Evolutionary conservation across 2,329 filamentous ascomycete genomes (phyloP).

Genomic region (Xylaria sp.): DNA sequence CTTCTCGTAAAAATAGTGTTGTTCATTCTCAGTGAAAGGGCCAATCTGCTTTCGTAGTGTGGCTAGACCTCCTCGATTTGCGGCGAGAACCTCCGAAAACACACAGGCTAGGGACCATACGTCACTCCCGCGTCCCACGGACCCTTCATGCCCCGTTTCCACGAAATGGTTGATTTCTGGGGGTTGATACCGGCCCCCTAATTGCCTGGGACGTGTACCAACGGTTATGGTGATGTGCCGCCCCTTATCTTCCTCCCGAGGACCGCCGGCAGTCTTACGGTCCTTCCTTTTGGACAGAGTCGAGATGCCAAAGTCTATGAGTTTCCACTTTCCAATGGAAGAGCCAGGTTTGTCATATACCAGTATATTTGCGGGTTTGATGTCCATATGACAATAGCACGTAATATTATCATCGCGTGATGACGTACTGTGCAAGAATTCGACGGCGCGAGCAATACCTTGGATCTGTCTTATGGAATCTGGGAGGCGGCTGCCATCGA

Average conservation of each 20-base stretch:
- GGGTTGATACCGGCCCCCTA: not conserved
- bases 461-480: not conserved
- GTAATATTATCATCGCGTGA: not conserved
- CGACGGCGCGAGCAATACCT: not conserved
- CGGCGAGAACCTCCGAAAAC: not conserved
- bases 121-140: not conserved
- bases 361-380: not conserved
- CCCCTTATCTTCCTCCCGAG: not conserved
- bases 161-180: not conserved
- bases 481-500: not conserved
- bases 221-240: not conserved
- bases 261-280: not conserved
- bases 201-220: not conserved
- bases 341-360: not conserved
- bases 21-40: too few species aligned
- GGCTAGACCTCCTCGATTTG: not conserved
- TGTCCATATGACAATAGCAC: conserved; percentile 1
- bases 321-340: not conserved
- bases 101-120: not conserved
- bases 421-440: not conserved
- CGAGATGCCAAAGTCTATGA: not conserved
- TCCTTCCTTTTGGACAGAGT: not conserved
- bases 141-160: not conserved
- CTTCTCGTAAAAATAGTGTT: too few species aligned
- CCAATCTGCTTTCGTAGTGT: too few species aligned